These are phyloP conservation scores for Plasmopara halstedii DNA, from an alignment of 352 stramenopile genomes.

Conservation along the genomic window DNA sequence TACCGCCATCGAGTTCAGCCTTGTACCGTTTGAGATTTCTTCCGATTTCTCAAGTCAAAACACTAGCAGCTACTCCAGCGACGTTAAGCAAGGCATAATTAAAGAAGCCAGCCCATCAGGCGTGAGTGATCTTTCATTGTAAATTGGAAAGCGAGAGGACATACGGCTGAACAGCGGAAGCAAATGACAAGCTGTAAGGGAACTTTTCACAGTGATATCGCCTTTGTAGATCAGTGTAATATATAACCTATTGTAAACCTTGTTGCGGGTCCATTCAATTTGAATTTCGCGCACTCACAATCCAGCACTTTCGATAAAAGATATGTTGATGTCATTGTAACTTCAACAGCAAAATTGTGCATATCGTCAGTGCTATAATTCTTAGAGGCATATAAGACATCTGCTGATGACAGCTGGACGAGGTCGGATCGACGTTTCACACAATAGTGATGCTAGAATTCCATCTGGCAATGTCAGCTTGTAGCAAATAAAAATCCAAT, in stretches of 20 bases:
- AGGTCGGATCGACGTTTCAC: slow-evolving; percentile 24
- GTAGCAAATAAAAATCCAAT: slow-evolving; percentile 4
- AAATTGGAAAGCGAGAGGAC: slow-evolving; percentile 1
- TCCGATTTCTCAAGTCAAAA: slow-evolving; percentile 23
- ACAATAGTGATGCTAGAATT: no score
- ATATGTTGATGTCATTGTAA: no score
- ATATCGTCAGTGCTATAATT: neutral
- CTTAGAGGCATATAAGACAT: slow-evolving; percentile 7
- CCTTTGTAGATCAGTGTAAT: slow-evolving; percentile 37
- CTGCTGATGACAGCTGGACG: slow-evolving; percentile 26
- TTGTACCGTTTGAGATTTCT: slow-evolving; percentile 56
- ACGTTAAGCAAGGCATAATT: slow-evolving; percentile 25
- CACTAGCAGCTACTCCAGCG: slow-evolving; percentile 6
- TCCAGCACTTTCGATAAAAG: no score
- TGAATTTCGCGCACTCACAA: no score
- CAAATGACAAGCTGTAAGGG: slow-evolving; percentile 2
- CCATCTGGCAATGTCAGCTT: slow-evolving; percentile 1
- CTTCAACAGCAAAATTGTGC: neutral
- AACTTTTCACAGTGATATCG: no score
- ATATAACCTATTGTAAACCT: slow-evolving; percentile 49
- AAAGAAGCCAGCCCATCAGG: slow-evolving; percentile 52
- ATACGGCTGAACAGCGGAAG: neutral
- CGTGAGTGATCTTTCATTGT: slow-evolving; percentile 45
- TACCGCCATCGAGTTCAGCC: slow-evolving; percentile 48
- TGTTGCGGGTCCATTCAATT: no score